A percentile compares a stretch with the other conserved stretches of the same genome.
Conservation (phyloP, 371 early-diverging fungal genomes). For the Quaeritorhiza haematococci region DNA sequence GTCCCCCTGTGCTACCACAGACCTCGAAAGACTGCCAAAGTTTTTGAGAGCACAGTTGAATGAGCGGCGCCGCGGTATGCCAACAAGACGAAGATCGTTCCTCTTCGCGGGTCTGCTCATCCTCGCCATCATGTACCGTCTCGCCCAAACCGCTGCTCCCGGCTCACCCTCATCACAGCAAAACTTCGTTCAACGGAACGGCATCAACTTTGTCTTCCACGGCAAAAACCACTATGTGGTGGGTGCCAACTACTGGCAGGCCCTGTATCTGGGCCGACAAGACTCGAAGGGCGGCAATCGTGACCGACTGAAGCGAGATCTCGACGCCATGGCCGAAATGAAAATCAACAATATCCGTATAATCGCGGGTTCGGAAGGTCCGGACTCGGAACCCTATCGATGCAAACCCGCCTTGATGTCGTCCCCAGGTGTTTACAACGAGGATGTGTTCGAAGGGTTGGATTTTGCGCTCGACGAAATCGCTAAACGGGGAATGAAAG, state of each 20-base stretch:
- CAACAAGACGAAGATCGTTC: no score
- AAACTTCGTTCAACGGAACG: conserved; percentile 17
- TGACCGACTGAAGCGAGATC: conserved; percentile 43
- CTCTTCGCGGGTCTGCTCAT: no score
- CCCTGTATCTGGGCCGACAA: conserved; percentile 55
- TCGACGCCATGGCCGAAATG: conserved; percentile 36
- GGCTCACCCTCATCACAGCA: neutral
- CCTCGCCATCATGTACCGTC: no score
- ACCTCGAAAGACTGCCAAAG: no score
- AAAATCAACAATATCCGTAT: conserved; percentile 61
- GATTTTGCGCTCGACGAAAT: conserved; percentile 49
- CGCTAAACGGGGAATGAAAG: conserved; percentile 45
- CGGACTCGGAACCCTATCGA: conserved; percentile 54
- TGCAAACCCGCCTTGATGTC: conserved; percentile 57
- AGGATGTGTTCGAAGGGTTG: conserved; percentile 44
- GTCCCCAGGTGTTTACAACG: conserved; percentile 50
- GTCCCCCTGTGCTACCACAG: no score
- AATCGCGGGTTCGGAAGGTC: conserved; percentile 62
- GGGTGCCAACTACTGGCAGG: conserved; percentile 71
- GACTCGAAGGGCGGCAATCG: conserved; percentile 43
- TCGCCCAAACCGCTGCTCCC: neutral
- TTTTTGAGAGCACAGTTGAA: no score
- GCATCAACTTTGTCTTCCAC: conserved; percentile 21
- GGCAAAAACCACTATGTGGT: conserved; percentile 33
- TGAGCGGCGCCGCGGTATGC: no score